Evolutionary conservation across 176 grass and related monocot genomes (phyloP).

Genomic region (Cocos nucifera): DNA sequence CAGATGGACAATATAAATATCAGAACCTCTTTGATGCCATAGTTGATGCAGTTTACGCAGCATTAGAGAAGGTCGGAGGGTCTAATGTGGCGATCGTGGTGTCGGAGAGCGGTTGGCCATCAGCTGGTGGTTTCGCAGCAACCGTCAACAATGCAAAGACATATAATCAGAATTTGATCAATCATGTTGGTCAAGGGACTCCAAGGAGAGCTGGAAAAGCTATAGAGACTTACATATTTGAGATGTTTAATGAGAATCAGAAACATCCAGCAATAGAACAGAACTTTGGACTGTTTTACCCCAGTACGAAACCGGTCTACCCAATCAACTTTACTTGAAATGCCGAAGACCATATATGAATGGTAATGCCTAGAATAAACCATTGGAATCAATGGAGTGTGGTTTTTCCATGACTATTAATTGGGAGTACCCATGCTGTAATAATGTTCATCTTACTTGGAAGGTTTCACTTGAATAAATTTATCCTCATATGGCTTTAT

Average conservation of each 20-base stretch:
- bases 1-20: constrained; percentile 31
- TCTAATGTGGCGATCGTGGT: no score
- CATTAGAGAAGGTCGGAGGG: constrained; percentile 32
- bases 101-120: constrained; percentile 21
- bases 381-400: no score
- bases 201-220: constrained; percentile 24
- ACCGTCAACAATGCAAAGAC: constrained; percentile 29
- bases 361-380: no score
- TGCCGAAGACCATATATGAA: not conserved
- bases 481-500: no score
- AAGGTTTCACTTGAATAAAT: no score
- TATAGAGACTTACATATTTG: constrained; percentile 59
- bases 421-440: no score
- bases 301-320: constrained; percentile 29
- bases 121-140: constrained; percentile 30
- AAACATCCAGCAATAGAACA: constrained; percentile 26
- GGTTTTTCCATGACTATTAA: no score
- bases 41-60: constrained; percentile 47
- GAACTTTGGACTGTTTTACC: constrained; percentile 63
- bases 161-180: constrained; percentile 66
- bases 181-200: constrained; percentile 44
- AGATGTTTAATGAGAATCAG: constrained; percentile 70
- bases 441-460: no score
- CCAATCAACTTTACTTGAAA: constrained; percentile 22
- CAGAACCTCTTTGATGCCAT: constrained; percentile 44